Conservation (phyloP, 768 basidiomycete genomes). For the Xerocomus spinulosus region DNA sequence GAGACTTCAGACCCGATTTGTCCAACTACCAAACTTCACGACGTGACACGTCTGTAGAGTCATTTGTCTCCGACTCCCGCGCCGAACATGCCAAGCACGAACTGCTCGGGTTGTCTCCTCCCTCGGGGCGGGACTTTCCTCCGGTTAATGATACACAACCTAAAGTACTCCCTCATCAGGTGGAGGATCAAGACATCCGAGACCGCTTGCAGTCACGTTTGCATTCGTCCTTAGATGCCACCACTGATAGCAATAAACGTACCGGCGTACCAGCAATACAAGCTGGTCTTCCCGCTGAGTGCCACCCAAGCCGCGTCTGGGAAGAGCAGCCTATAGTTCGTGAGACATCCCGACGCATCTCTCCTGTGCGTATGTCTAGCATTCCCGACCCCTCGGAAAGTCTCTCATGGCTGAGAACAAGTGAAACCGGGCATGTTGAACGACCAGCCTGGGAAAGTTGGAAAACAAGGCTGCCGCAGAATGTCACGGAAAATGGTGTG, state of each 20-base stretch:
- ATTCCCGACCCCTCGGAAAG: background rate
- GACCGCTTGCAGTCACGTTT: constrained; percentile 5
- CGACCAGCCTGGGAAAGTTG: background rate
- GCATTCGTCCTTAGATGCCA: background rate
- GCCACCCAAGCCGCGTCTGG: constrained; percentile 27
- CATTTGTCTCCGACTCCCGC: constrained; percentile 8
- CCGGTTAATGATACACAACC: constrained; percentile 4
- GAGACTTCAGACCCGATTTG: constrained; percentile 11
- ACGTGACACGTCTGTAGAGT: constrained; percentile 16
- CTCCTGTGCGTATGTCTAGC: constrained; percentile 3
- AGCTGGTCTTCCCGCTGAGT: constrained; percentile 5
- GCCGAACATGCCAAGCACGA: constrained; percentile 11
- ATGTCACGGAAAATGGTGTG: constrained; percentile 10
- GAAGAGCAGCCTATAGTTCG: constrained; percentile 15
- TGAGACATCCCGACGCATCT: constrained; percentile 12
- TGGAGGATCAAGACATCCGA: constrained; percentile 9
- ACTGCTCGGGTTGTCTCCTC: constrained; percentile 10
- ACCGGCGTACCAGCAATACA: background rate
- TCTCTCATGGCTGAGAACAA: background rate
- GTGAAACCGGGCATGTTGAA: background rate
- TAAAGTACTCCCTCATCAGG: background rate
- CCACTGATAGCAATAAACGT: background rate
- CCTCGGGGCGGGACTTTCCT: background rate
- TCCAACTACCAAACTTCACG: constrained; percentile 11
- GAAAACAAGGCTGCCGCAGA: background rate